Evolutionary conservation across 176 grass and related monocot genomes (phyloP).

Genomic region (Hordeum vulgare): DNA sequence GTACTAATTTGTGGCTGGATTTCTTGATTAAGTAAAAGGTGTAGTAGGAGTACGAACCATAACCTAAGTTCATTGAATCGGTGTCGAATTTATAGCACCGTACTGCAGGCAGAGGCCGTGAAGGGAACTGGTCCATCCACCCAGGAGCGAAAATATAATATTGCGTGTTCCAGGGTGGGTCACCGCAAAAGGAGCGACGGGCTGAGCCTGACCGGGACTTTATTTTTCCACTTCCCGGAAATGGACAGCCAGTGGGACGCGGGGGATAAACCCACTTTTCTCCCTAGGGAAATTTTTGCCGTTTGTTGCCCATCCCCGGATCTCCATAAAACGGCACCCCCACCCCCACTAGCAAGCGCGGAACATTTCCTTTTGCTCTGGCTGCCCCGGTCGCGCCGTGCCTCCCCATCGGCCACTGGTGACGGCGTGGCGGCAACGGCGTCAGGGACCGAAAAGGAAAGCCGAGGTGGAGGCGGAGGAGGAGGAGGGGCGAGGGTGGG

Average conservation of each 20-base stretch:
- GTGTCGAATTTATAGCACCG: too few species aligned
- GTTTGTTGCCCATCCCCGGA: not conserved
- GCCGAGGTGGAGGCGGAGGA: slow-evolving; percentile 22
- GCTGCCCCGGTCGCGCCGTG: not conserved
- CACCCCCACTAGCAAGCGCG: not conserved
- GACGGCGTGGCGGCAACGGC: slow-evolving; percentile 19
- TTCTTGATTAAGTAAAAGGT: too few species aligned
- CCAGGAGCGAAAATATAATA: not conserved
- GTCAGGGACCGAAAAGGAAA: slow-evolving; percentile 42
- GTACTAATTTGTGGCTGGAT: too few species aligned
- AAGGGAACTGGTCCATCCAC: not conserved
- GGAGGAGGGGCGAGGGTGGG: not conserved
- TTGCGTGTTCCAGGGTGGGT: not conserved
- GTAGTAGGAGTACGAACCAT: too few species aligned
- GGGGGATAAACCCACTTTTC: not conserved
- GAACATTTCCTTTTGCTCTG: too few species aligned
- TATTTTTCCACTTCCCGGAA: slow-evolving; percentile 22
- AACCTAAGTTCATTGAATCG: too few species aligned
- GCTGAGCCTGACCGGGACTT: not conserved
- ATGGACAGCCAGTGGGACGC: slow-evolving; percentile 16
- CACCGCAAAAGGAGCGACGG: not conserved
- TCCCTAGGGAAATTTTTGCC: slow-evolving; percentile 6
- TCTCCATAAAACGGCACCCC: slow-evolving; percentile 1
- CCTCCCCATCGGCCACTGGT: not conserved
- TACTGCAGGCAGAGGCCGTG: not conserved